Conservation (phyloP, 306 rosid genomes). For the Pyrus pyrifolia region DNA sequence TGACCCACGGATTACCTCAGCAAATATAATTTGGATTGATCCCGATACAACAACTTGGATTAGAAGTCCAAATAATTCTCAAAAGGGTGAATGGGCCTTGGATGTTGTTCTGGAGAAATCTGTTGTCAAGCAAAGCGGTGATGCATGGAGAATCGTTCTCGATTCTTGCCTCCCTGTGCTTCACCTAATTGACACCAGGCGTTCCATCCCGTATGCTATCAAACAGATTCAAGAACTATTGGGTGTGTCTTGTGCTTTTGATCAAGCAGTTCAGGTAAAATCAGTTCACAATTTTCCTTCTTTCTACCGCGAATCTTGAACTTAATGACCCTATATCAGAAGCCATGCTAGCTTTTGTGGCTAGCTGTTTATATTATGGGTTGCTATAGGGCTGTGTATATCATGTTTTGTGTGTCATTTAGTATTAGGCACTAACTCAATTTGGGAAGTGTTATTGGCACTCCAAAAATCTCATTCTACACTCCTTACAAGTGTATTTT, state of each 20-base stretch:
- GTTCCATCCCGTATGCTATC: constrained; percentile 76
- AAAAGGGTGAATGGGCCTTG: constrained; percentile 77
- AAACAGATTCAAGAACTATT: constrained; percentile 80
- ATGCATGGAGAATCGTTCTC: constrained; percentile 88
- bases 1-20: constrained; percentile 69
- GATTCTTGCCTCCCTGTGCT: constrained; percentile 89
- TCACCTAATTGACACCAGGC: constrained; percentile 81
- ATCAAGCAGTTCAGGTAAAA: constrained; percentile 70
- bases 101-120: constrained; percentile 68
- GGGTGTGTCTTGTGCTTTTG: constrained; percentile 85
- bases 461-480: too few relatives aligned
- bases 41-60: constrained; percentile 80
- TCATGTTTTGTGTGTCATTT: background rate
- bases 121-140: constrained; percentile 72
- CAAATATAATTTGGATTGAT: constrained; percentile 72
- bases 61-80: constrained; percentile 44
- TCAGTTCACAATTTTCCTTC: background rate
- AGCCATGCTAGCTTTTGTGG: background rate
- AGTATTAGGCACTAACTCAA: background rate
- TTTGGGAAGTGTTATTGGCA: too few relatives aligned
- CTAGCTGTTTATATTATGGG: background rate
- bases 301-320: background rate
- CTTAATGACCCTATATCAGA: background rate
- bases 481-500: too few relatives aligned
- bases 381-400: background rate